Evolutionary conservation across 164 flowering plant genomes (phyloP).

Genomic region (Vitis vinifera): ASM3070453v1 NC_081810.1:8192501-8193000

Average conservation of each 20-base stretch:
- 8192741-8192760: conserved; percentile 53
- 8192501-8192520: too few relatives aligned
- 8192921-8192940: not conserved
- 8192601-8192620: not conserved
- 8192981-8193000: too few relatives aligned
- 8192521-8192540: too few relatives aligned
- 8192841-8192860: conserved; percentile 81
- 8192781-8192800: conserved; percentile 60
- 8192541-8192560: too few relatives aligned
- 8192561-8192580: too few relatives aligned
- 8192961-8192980: not conserved
- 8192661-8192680: conserved; percentile 43
- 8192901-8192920: conserved; percentile 33
- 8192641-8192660: conserved; percentile 45
- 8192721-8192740: conserved; percentile 68
- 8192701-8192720: conserved; percentile 62
- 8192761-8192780: conserved; percentile 32
- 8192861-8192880: conserved; percentile 52
- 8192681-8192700: conserved; percentile 50
- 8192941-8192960: not conserved
- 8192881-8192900: conserved; percentile 42
- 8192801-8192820: conserved; percentile 58
- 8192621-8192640: not conserved
- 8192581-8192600: too few relatives aligned
- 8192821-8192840: conserved; percentile 63